phyloP scores from a whole-genome alignment of 202 grass and related monocot genomes.

The Eragrostis tef region DNA sequence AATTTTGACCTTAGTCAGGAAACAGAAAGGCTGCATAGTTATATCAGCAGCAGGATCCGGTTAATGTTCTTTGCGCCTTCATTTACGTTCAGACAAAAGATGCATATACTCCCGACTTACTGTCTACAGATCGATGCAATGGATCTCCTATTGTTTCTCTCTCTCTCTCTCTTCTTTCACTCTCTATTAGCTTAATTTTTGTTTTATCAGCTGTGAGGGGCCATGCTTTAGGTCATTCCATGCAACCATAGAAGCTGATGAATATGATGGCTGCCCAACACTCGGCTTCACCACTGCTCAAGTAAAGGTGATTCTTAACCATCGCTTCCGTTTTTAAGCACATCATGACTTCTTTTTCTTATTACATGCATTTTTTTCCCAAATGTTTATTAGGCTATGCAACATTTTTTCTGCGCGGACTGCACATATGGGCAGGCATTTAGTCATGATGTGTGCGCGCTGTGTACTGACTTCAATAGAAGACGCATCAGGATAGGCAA shows the following conservation, averaged over 20 bases:
- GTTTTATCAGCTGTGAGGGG: slow-evolving; percentile 12
- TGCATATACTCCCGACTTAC: too few relatives aligned
- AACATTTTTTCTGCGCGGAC: neutral
- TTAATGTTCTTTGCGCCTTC: too few relatives aligned
- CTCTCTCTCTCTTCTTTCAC: too few relatives aligned
- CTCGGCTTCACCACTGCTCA: slow-evolving; percentile 15
- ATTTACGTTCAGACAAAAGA: too few relatives aligned
- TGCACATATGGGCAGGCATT: neutral
- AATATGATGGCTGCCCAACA: too few relatives aligned
- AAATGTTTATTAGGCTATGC: neutral
- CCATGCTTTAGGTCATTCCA: slow-evolving; percentile 33
- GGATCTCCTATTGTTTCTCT: neutral
- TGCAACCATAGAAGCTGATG: neutral
- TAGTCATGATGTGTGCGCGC: slow-evolving; percentile 2
- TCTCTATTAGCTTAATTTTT: neutral
- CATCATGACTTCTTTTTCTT: too few relatives aligned
- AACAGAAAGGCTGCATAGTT: too few relatives aligned
- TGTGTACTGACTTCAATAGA: too few relatives aligned
- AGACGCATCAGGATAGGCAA: too few relatives aligned
- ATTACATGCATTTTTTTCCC: too few relatives aligned
- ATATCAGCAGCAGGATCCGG: too few relatives aligned
- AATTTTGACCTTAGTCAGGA: too few relatives aligned
- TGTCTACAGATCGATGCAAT: neutral
- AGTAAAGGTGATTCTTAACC: slow-evolving; percentile 20
- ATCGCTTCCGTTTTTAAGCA: neutral